Evolutionary conservation across 495 filamentous ascomycete genomes (phyloP).

Genomic region (Clohesyomyces aquaticus): DNA sequence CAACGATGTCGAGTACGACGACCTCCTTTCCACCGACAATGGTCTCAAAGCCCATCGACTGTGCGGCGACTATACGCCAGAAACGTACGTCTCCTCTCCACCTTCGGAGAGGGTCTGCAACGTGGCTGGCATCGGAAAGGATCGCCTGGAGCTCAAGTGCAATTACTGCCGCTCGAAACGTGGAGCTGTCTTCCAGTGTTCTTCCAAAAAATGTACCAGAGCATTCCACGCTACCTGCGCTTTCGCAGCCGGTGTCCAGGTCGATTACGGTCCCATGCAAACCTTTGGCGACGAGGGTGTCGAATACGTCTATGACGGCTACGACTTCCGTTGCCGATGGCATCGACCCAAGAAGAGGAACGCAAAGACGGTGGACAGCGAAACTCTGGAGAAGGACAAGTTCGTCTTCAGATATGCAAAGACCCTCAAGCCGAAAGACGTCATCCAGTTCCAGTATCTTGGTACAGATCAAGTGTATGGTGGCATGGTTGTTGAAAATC

Average conservation of each 20-base stretch:
- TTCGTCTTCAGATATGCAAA: constrained; percentile 69
- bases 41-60: constrained; percentile 85
- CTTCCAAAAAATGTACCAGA: constrained; percentile 88
- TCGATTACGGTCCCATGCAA: constrained; percentile 80
- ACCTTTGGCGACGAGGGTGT: constrained; percentile 90
- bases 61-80: constrained; percentile 87
- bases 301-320: constrained; percentile 84
- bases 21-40: constrained; percentile 84
- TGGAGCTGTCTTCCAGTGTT: constrained; percentile 96
- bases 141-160: constrained; percentile 87
- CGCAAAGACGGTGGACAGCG: constrained; percentile 67
- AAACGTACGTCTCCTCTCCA: constrained; percentile 79
- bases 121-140: constrained; percentile 79
- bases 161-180: constrained; percentile 91
- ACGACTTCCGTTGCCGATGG: constrained; percentile 91
- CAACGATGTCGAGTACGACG: constrained; percentile 83
- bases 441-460: constrained; percentile 86
- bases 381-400: constrained; percentile 70
- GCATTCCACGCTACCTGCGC: constrained; percentile 97
- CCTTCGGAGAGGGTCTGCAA: constrained; percentile 77
- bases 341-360: constrained; percentile 89
- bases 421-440: constrained; percentile 70
- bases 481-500: constrained; percentile 85
- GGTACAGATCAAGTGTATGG: constrained; percentile 81
- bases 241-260: constrained; percentile 83